Conservation (phyloP, 345 rosid species). For the Eucalyptus leucophloia region DNA sequence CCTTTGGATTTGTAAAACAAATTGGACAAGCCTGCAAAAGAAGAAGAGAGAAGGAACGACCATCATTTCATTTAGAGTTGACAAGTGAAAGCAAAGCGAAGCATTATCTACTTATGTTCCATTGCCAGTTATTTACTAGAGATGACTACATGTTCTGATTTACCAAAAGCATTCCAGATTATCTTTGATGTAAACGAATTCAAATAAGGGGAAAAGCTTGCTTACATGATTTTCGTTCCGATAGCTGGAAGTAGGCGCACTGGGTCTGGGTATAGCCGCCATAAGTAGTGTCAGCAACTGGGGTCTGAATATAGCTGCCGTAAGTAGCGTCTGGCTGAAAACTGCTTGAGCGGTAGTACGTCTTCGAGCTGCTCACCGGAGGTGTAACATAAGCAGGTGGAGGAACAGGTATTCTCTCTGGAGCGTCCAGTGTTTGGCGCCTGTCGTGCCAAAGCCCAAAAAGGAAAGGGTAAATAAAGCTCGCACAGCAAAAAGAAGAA, state of each 20-base stretch:
- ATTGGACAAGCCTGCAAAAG: slow-evolving; percentile 25
- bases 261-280: background rate
- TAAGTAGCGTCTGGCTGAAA: slow-evolving; percentile 14
- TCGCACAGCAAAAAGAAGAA: background rate
- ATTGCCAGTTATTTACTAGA: background rate
- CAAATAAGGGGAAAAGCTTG: background rate
- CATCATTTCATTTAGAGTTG: background rate
- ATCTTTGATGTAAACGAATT: background rate
- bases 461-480: background rate
- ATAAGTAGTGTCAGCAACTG: background rate
- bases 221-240: slow-evolving; percentile 17
- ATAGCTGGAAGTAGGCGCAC: background rate
- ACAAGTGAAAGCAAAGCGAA: background rate
- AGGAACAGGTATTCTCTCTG: slow-evolving; percentile 20
- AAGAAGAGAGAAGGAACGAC: background rate
- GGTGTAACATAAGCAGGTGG: slow-evolving; percentile 15
- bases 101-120: background rate
- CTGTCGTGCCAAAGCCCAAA: background rate
- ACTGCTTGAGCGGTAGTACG: slow-evolving; percentile 6
- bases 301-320: background rate
- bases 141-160: background rate
- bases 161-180: background rate
- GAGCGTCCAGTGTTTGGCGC: background rate
- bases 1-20: slow-evolving; percentile 24
- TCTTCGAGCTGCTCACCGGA: background rate